A percentile compares a stretch with the other conserved stretches of the same genome.
These are phyloP conservation scores for Trichosporon coremiiforme DNA, from an alignment of 1,284 basidiomycete species.

Conservation along the genomic window DNA sequence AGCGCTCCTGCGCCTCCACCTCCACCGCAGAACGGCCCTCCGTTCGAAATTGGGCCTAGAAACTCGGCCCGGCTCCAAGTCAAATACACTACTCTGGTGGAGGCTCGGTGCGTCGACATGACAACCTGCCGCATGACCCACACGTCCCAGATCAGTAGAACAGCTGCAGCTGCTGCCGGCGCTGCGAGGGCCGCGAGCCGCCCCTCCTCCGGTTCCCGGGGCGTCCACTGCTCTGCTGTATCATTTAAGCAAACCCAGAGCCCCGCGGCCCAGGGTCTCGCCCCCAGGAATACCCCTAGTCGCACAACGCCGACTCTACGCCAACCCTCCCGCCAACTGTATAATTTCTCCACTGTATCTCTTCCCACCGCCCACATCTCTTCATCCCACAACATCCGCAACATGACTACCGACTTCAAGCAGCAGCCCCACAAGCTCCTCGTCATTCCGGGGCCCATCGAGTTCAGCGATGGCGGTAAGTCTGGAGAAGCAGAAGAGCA, in stretches of 20 bases:
- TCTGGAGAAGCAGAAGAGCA: background rate
- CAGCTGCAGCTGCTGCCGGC: background rate
- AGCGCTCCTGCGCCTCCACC: slow-evolving; percentile 6
- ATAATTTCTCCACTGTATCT: background rate
- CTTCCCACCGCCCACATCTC: slow-evolving; percentile 8
- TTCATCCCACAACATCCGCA: slow-evolving; percentile 16
- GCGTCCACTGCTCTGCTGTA: background rate
- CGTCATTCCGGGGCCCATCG: slow-evolving; percentile 57
- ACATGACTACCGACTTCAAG: slow-evolving; percentile 39
- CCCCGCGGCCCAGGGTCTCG: slow-evolving; percentile 3
- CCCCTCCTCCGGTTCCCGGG: background rate
- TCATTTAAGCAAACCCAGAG: slow-evolving; percentile 9
- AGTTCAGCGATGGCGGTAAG: slow-evolving; percentile 44
- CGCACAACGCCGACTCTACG: slow-evolving; percentile 19
- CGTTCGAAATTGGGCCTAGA: slow-evolving; percentile 4
- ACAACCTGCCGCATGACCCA: slow-evolving; percentile 12
- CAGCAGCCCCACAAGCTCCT: slow-evolving; percentile 56
- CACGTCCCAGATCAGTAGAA: background rate
- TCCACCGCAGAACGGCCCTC: slow-evolving; percentile 2
- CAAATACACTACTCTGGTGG: background rate
- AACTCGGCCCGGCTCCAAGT: background rate
- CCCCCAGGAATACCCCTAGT: slow-evolving; percentile 12
- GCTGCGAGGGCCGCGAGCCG: slow-evolving; percentile 13
- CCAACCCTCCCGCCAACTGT: slow-evolving; percentile 2
- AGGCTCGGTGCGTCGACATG: slow-evolving; percentile 3